phyloP scores from a whole-genome alignment of 768 basidiomycete genomes.

The Rhizopogon salebrosus region DNA sequence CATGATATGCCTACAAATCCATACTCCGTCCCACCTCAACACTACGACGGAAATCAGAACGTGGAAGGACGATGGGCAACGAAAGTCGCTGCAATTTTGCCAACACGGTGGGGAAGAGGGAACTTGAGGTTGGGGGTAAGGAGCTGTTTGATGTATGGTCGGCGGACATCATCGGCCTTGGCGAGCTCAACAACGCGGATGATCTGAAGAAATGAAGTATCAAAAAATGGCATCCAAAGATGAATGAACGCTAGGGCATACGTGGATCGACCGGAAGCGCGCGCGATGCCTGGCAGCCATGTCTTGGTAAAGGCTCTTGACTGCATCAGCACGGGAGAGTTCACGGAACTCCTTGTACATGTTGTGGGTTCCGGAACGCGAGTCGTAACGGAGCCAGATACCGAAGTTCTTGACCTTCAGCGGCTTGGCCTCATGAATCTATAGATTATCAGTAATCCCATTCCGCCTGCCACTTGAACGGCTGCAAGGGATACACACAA shows the following conservation, averaged over 20 bases:
- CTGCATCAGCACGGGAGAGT: constrained; percentile 88
- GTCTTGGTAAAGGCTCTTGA: constrained; percentile 97
- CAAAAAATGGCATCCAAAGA: not conserved
- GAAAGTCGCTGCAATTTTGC: constrained; percentile 76
- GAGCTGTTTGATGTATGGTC: constrained; percentile 98
- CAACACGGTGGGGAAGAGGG: constrained; percentile 90
- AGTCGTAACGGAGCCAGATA: constrained; percentile 99
- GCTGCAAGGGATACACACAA: constrained; percentile 77
- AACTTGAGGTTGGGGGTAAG: constrained; percentile 88
- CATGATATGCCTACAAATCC: not conserved
- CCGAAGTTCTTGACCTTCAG: constrained; percentile 99
- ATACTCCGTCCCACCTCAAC: not conserved
- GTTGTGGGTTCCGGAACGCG: constrained; percentile 99
- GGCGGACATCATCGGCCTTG: constrained; percentile 87
- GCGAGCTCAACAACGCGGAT: constrained; percentile 95
- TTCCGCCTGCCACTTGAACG: constrained; percentile 87
- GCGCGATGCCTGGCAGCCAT: constrained; percentile 99
- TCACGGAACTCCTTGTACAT: constrained; percentile 99
- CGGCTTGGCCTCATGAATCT: constrained; percentile 98
- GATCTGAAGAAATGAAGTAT: constrained; percentile 50
- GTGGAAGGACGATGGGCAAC: constrained; percentile 73
- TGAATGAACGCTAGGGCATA: constrained; percentile 32
- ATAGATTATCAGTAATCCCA: constrained; percentile 50
- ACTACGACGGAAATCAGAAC: constrained; percentile 37
- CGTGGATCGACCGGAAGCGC: constrained; percentile 97